phyloP scores from a whole-genome alignment of 2,329 filamentous ascomycete genomes.

The Trichoderma arundinaceum region DNA sequence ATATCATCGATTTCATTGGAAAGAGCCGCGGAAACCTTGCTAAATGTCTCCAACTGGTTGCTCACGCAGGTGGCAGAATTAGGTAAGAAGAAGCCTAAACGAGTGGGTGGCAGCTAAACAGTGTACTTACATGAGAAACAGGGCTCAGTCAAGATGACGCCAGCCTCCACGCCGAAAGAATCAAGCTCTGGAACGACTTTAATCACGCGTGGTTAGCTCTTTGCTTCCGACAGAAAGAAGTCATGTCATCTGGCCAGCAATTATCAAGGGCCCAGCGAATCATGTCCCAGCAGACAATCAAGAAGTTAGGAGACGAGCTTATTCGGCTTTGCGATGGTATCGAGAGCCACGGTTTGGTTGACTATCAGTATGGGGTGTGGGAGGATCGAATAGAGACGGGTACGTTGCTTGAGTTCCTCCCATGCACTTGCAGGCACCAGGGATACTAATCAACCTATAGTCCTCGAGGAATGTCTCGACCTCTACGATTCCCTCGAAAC shows the following conservation, averaged over 20 bases:
- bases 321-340: conserved; percentile 83
- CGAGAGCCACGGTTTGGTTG: conserved; percentile 90
- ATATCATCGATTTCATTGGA: conserved; percentile 62
- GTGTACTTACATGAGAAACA: conserved; percentile 48
- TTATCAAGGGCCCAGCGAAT: conserved; percentile 65
- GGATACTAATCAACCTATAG: conserved; percentile 34
- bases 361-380: conserved; percentile 96
- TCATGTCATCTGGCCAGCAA: conserved; percentile 65
- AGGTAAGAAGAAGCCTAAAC: conserved; percentile 50
- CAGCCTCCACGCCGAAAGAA: conserved; percentile 72
- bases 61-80: conserved; percentile 60
- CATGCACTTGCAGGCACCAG: neutral
- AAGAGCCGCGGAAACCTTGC: conserved; percentile 57
- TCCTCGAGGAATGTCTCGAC: conserved; percentile 52
- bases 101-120: conserved; percentile 7
- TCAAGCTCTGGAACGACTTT: conserved; percentile 91
- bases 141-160: conserved; percentile 86
- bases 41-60: conserved; percentile 61
- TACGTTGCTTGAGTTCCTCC: conserved; percentile 54
- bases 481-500: conserved; percentile 51
- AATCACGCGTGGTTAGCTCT: conserved; percentile 89
- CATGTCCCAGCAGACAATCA: conserved; percentile 71
- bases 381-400: conserved; percentile 88
- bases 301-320: conserved; percentile 81
- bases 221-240: conserved; percentile 81